phyloP scores from a whole-genome alignment of 1,284 basidiomycete genomes.

The Volvariella volvacea region DNA sequence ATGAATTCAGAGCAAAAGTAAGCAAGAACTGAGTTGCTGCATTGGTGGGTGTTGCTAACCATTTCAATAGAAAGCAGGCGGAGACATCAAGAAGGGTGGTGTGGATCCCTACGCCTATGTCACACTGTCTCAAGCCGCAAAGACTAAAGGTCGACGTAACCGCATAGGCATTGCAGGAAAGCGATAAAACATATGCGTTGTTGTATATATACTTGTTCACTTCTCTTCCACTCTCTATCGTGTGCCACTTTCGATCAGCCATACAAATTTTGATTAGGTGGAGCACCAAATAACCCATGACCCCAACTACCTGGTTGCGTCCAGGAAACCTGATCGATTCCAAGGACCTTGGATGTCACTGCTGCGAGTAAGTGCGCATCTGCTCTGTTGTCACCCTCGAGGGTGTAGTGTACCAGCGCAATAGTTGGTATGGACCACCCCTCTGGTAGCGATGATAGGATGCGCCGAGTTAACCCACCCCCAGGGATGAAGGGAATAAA shows the following conservation, averaged over 20 bases:
- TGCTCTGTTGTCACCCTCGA: constrained; percentile 74
- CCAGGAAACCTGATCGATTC: constrained; percentile 36
- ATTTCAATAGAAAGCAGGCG: constrained; percentile 72
- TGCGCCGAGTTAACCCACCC: constrained; percentile 63
- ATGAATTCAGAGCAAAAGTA: constrained; percentile 87
- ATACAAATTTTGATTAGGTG: constrained; percentile 64
- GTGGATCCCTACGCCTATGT: constrained; percentile 94
- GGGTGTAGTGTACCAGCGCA: constrained; percentile 56
- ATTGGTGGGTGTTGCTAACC: constrained; percentile 6
- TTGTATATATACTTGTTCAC: constrained; percentile 2
- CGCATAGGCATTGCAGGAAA: constrained; percentile 50
- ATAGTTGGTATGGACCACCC: constrained; percentile 53
- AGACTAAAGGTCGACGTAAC: constrained; percentile 41
- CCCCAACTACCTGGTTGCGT: constrained; percentile 59
- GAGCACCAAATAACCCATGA: constrained; percentile 65
- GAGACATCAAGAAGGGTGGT: constrained; percentile 84
- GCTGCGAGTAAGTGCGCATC: constrained; percentile 63
- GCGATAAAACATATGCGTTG: constrained; percentile 22
- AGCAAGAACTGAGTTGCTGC: constrained; percentile 12
- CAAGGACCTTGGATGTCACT: constrained; percentile 44
- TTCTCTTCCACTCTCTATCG: constrained; percentile 4
- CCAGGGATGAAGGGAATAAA: constrained; percentile 64
- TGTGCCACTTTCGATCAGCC: constrained; percentile 31
- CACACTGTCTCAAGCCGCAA: constrained; percentile 76
- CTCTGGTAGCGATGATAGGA: constrained; percentile 49